Base-by-base conservation (phyloP, 139 green algal species). In the Tetratostichococcus sp. region DNA sequence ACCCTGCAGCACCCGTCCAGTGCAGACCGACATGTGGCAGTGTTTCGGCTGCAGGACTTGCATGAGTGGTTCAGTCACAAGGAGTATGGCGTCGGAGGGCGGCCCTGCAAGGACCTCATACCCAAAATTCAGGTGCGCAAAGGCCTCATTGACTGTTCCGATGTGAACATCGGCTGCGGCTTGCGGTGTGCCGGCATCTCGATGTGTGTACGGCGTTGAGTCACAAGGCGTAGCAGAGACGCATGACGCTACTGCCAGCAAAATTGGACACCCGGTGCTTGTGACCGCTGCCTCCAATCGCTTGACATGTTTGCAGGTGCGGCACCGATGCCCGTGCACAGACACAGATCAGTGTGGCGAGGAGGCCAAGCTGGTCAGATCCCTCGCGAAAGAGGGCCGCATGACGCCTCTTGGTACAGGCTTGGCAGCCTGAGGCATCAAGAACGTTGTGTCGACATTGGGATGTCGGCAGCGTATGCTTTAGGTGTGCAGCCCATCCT, bases 321-420 rank as follows among this genome's bases (percentile, higher is more conserved):
- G 71, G 43, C 81, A 88, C 65, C 77, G 83, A 33, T 90, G 86
- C 77, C 67, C 43, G 2, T 90, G 86, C 77, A 77, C 42, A 0
- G 43, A 83, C 1, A 26, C 8, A 4, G 43, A 43, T 0, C 33
- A 76, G 2, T 89, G 85, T 57, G 85, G 82, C 6, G 57, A 76
- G 59, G 77, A 83, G 70, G 70, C 82, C n/a, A 31, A 43, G 30
- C 25, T 67, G 30, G 75, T 84, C 21, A 26, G 43, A 19, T 26
- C 26, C 2, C 65, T 81, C 23, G 73, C 77, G 0, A 19, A 58
- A 31, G 35, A 81, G 32, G 80, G 77, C 17, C 50, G 50, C 50
- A 62, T 62, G 50, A 62, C 50, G 50, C 50, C 50, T 2, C 50
- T 62, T 26, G 50, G 50, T 17, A 62, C 50, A 26, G 50, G 50